Evolutionary conservation across 2,329 filamentous ascomycete species (phyloP).

Genomic region (Pseudocercospora cruenta): DNA sequence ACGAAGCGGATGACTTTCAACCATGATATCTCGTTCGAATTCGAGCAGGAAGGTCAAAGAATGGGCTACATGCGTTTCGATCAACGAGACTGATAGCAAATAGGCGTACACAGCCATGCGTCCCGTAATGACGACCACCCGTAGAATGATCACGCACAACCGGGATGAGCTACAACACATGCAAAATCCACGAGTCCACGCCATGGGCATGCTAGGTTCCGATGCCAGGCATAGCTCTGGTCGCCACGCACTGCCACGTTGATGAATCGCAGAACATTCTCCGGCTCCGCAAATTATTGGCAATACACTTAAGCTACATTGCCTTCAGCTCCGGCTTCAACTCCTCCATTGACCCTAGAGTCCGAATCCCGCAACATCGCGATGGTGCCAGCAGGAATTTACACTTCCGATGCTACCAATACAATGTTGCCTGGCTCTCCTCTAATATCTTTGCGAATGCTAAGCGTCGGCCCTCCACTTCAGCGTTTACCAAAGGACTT

Average conservation of each 20-base stretch:
- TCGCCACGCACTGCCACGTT: neutral
- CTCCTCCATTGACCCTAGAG: neutral
- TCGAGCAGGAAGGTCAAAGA: neutral
- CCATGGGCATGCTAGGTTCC: neutral
- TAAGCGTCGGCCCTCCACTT: neutral
- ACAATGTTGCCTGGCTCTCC: neutral
- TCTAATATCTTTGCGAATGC: neutral
- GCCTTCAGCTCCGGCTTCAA: neutral
- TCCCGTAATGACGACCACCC: neutral
- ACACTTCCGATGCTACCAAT: neutral
- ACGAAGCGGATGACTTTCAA: neutral
- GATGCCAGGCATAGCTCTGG: neutral
- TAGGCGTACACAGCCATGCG: neutral
- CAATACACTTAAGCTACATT: neutral
- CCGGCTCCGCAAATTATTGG: neutral
- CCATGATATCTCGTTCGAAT: neutral
- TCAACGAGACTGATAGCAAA: neutral
- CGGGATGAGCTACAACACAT: neutral
- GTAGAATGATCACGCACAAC: neutral
- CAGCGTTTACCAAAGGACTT: neutral
- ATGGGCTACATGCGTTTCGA: neutral
- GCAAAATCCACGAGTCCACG: neutral
- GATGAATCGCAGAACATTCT: neutral
- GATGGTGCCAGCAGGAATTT: neutral
- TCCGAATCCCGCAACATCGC: neutral